Conservation (phyloP, 306 rosid genomes). For the Morella rubra region DNA sequence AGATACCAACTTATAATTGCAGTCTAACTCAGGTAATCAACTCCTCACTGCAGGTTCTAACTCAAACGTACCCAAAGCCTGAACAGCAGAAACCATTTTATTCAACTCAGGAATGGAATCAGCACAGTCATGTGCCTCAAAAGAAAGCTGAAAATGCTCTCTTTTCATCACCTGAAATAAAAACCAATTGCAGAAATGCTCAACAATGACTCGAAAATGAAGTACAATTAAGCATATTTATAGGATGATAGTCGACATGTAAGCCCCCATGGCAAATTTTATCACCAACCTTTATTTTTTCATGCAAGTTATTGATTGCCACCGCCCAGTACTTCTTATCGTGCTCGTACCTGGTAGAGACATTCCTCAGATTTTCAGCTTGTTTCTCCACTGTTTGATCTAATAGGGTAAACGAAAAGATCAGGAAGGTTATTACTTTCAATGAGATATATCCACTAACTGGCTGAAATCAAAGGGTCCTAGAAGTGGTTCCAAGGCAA, state of each 20-base stretch:
- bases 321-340: slow-evolving; percentile 67
- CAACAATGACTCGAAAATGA: not conserved
- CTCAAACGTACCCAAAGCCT: slow-evolving; percentile 62
- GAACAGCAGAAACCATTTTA: slow-evolving; percentile 81
- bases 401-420: slow-evolving; percentile 31
- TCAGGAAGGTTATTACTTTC: slow-evolving; percentile 11
- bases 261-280: slow-evolving; percentile 8
- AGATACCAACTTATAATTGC: slow-evolving; percentile 16
- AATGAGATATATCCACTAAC: not conserved
- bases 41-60: slow-evolving; percentile 16
- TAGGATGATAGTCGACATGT: slow-evolving; percentile 6
- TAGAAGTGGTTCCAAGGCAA: slow-evolving; percentile 4
- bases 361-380: slow-evolving; percentile 58
- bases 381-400: slow-evolving; percentile 78
- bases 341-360: slow-evolving; percentile 55
- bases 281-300: slow-evolving; percentile 53
- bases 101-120: slow-evolving; percentile 82
- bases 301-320: slow-evolving; percentile 55
- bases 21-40: slow-evolving; percentile 6
- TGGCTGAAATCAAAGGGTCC: slow-evolving; percentile 6
- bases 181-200: slow-evolving; percentile 23
- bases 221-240: slow-evolving; percentile 11
- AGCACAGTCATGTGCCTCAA: slow-evolving; percentile 73
- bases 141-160: slow-evolving; percentile 61
- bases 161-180: slow-evolving; percentile 68